Percentiles rank a stretch among this genome's conserved stretches.
Conservation (phyloP, 495 filamentous ascomycete species). For the Bacidia rubella region DNA sequence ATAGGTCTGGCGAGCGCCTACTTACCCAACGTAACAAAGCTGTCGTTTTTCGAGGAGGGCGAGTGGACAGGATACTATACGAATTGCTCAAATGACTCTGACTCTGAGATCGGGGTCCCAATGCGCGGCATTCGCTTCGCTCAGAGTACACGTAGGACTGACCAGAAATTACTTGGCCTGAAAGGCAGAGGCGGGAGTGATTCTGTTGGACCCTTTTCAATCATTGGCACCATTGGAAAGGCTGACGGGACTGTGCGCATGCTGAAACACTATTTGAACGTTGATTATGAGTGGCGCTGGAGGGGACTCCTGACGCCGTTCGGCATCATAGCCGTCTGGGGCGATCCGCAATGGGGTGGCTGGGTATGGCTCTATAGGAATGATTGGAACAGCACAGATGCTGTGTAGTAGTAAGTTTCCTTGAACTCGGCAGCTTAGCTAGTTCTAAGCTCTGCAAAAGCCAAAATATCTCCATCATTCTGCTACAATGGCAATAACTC, state of each 20-base stretch:
- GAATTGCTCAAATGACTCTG: not conserved
- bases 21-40: not conserved
- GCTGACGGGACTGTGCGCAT: not conserved
- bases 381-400: not conserved
- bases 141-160: not conserved
- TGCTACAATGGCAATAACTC: not conserved
- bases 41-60: not conserved
- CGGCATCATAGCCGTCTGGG: constrained; percentile 1
- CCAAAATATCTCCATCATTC: not conserved
- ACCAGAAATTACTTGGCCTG: not conserved
- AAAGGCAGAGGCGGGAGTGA: not conserved
- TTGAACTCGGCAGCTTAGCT: not conserved
- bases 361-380: not conserved
- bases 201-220: not conserved
- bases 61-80: constrained; percentile 2
- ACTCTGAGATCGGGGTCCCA: not conserved
- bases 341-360: not conserved
- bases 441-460: not conserved
- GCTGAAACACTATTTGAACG: not conserved
- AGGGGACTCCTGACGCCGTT: not conserved
- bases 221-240: constrained; percentile 1
- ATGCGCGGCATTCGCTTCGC: constrained; percentile 4
- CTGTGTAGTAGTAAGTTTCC: no score
- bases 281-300: not conserved
- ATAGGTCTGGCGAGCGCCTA: not conserved